Evolutionary conservation across 2,329 filamentous ascomycete species (phyloP).

Genomic region (Cladosporium sp.): DNA sequence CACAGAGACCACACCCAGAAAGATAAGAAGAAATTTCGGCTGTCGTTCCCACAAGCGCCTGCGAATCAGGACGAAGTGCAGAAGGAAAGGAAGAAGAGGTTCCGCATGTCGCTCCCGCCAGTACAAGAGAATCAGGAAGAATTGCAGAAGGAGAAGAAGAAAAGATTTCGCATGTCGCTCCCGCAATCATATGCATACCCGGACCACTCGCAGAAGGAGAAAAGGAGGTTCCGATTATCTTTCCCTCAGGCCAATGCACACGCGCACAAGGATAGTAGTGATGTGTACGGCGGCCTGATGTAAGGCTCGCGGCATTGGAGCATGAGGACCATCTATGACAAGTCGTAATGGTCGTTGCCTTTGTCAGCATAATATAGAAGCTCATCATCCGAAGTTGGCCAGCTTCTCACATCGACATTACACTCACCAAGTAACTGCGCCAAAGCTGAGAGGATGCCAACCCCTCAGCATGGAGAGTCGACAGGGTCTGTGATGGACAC

Average conservation of each 20-base stretch:
- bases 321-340: neutral
- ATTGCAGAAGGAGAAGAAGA: neutral
- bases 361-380: neutral
- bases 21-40: constrained; percentile 20
- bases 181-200: neutral
- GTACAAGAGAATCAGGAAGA: neutral
- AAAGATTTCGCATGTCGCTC: neutral
- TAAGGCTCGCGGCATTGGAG: neutral
- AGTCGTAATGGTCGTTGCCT: neutral
- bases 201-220: neutral
- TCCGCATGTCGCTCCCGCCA: neutral
- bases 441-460: neutral
- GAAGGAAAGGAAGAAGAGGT: constrained; percentile 19
- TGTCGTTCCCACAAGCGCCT: constrained; percentile 5
- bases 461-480: neutral
- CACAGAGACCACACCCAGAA: constrained; percentile 20
- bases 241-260: neutral
- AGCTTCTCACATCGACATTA: neutral
- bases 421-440: neutral
- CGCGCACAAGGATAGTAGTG: neutral
- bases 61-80: neutral
- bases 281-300: constrained; percentile 18
- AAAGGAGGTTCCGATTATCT: neutral
- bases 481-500: neutral
- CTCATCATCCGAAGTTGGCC: neutral